A percentile compares a stretch with the other conserved stretches of the same genome.
phyloP scores from a whole-genome alignment of 768 basidiomycete genomes.

The Macrolepiota albuminosa region DNA sequence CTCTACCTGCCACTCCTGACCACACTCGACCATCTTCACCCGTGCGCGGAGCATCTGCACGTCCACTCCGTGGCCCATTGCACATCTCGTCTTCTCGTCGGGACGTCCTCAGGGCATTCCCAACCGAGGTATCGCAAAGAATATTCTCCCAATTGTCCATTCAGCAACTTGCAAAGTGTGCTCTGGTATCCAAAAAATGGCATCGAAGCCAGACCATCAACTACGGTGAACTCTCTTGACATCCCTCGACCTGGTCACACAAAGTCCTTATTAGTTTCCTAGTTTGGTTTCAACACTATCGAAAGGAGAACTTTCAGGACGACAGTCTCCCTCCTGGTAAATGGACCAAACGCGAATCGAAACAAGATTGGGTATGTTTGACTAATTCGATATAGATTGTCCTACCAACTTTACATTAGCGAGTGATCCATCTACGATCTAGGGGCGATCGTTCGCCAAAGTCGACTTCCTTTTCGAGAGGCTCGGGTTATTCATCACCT shows the following conservation, averaged over 20 bases:
- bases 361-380: constrained; percentile 76
- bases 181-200: constrained; percentile 85
- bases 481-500: constrained; percentile 49
- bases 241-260: background rate
- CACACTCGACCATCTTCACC: constrained; percentile 61
- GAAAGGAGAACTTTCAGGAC: constrained; percentile 84
- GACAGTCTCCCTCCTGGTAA: constrained; percentile 74
- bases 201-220: constrained; percentile 85
- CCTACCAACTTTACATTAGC: constrained; percentile 32
- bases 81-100: constrained; percentile 31
- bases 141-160: constrained; percentile 65
- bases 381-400: background rate
- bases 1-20: constrained; percentile 62
- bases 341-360: constrained; percentile 93
- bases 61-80: constrained; percentile 45
- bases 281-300: constrained; percentile 95
- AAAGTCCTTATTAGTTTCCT: background rate
- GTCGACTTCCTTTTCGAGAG: constrained; percentile 28
- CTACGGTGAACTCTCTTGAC: constrained; percentile 54
- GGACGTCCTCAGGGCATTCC: constrained; percentile 68
- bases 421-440: constrained; percentile 42
- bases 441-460: constrained; percentile 37
- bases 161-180: constrained; percentile 68
- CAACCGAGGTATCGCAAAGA: constrained; percentile 77
- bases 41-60: constrained; percentile 39